A percentile compares a stretch with the other conserved stretches of the same genome.
phyloP scores from a whole-genome alignment of 306 rosid genomes.

The Luffa acutangula region DNA sequence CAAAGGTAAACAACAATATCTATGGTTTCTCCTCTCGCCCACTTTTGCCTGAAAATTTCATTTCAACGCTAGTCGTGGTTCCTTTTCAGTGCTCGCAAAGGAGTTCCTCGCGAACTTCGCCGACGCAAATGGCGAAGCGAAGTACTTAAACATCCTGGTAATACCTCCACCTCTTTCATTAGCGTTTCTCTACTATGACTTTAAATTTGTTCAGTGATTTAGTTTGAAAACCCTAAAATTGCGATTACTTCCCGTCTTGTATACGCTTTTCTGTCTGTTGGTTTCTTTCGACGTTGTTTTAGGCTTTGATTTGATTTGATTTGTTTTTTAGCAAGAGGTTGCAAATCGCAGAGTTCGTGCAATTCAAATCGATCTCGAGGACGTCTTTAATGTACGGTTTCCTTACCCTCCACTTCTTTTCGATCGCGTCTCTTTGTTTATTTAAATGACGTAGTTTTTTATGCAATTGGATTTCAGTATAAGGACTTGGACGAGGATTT shows the following conservation, averaged over 20 bases:
- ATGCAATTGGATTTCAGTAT: conserved; percentile 35
- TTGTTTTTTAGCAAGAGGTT: conserved; percentile 64
- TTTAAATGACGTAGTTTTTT: background rate
- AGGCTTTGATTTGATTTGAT: conserved; percentile 7
- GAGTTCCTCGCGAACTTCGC: conserved; percentile 78
- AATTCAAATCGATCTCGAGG: conserved; percentile 72
- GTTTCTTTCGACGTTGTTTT: background rate
- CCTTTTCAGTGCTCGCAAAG: conserved; percentile 47
- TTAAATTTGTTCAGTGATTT: background rate
- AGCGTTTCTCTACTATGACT: background rate
- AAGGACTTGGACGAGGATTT: conserved; percentile 78
- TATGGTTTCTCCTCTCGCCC: background rate
- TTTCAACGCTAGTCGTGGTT: background rate
- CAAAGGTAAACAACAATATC: conserved; percentile 33
- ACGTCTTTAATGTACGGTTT: conserved; percentile 45
- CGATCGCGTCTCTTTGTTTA: background rate
- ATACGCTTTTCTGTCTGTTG: background rate
- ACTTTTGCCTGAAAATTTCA: background rate
- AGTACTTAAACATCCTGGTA: conserved; percentile 65
- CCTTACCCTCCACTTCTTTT: background rate
- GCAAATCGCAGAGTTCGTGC: conserved; percentile 75
- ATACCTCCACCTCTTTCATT: conserved; percentile 7
- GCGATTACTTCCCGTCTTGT: background rate
- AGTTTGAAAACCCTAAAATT: background rate
- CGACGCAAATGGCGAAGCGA: conserved; percentile 55